phyloP scores from a whole-genome alignment of 1,284 basidiomycete genomes.

The Mycocalia duriaeana region DNA sequence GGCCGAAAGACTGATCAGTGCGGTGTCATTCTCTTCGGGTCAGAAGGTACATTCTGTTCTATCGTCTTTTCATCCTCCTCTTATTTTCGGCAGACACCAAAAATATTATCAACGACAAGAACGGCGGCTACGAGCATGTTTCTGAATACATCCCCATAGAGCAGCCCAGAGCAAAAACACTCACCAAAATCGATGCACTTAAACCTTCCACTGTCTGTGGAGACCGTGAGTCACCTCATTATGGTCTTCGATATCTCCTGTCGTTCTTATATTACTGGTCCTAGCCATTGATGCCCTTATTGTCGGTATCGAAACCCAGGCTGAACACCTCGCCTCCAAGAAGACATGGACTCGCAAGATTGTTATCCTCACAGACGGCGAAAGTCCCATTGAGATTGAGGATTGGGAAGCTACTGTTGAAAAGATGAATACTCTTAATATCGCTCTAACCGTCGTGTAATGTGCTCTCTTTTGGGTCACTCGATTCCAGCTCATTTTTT shows the following conservation, averaged over 20 bases:
- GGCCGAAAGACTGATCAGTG: slow-evolving; percentile 90
- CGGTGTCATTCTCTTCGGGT: slow-evolving; percentile 81
- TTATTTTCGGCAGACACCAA: slow-evolving; percentile 48
- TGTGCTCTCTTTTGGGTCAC: too few species aligned
- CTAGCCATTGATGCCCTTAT: slow-evolving; percentile 84
- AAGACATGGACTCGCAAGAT: slow-evolving; percentile 80
- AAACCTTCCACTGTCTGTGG: slow-evolving; percentile 57
- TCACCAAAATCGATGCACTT: slow-evolving; percentile 69
- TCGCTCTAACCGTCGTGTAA: slow-evolving; percentile 64
- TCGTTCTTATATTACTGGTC: slow-evolving; percentile 2
- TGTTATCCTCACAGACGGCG: slow-evolving; percentile 77
- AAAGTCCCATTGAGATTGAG: slow-evolving; percentile 64
- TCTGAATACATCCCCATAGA: slow-evolving; percentile 75
- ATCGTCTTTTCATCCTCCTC: slow-evolving; percentile 4
- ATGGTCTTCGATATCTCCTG: background rate
- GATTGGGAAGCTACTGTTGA: slow-evolving; percentile 69
- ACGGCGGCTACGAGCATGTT: slow-evolving; percentile 74
- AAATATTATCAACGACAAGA: slow-evolving; percentile 62
- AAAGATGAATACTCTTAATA: slow-evolving; percentile 60
- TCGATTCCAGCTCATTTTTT: slow-evolving; percentile 3
- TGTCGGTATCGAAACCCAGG: slow-evolving; percentile 79
- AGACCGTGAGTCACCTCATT: slow-evolving; percentile 50
- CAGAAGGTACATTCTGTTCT: slow-evolving; percentile 50
- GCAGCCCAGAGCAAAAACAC: slow-evolving; percentile 71
- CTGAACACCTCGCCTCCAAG: slow-evolving; percentile 55